Conservation (phyloP, 768 basidiomycete species). For the Auricularia sp. region DNA sequence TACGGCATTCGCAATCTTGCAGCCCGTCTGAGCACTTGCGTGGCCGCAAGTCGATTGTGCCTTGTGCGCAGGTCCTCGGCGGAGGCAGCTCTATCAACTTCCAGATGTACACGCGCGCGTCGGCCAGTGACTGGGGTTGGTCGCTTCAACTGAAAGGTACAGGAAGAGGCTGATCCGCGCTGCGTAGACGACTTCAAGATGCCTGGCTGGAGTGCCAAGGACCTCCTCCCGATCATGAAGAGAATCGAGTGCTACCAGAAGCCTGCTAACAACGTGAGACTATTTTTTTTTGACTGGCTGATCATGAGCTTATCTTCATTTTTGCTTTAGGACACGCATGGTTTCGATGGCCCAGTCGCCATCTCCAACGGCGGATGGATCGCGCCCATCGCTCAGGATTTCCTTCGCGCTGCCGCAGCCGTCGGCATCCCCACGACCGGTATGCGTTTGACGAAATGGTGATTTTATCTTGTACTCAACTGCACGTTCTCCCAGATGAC, state of each 20-base stretch:
- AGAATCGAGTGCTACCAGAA: constrained; percentile 71
- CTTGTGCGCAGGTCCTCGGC: constrained; percentile 50
- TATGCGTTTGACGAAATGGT: background rate
- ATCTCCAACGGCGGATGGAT: constrained; percentile 62
- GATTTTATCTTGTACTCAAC: background rate
- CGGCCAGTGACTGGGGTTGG: constrained; percentile 61
- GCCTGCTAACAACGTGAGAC: constrained; percentile 42
- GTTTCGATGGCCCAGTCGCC: constrained; percentile 65
- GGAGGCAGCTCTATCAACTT: constrained; percentile 58
- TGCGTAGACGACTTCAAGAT: constrained; percentile 59
- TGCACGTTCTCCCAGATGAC: background rate
- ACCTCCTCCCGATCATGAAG: constrained; percentile 65
- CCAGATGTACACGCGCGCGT: constrained; percentile 69
- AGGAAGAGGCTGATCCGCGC: no score
- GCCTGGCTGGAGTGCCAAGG: constrained; percentile 57
- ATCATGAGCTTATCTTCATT: no score
- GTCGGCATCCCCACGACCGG: constrained; percentile 9
- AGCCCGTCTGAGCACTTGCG: constrained; percentile 41
- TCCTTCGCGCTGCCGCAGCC: constrained; percentile 26
- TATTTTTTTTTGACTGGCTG: no score
- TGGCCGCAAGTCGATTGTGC: constrained; percentile 57
- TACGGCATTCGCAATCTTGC: background rate
- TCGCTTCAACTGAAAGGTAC: no score
- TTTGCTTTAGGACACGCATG: constrained; percentile 39
- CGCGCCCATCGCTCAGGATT: constrained; percentile 57